Evolutionary conservation across 75 land plant species (phyloP).

Genomic region (Picea glauca): DNA sequence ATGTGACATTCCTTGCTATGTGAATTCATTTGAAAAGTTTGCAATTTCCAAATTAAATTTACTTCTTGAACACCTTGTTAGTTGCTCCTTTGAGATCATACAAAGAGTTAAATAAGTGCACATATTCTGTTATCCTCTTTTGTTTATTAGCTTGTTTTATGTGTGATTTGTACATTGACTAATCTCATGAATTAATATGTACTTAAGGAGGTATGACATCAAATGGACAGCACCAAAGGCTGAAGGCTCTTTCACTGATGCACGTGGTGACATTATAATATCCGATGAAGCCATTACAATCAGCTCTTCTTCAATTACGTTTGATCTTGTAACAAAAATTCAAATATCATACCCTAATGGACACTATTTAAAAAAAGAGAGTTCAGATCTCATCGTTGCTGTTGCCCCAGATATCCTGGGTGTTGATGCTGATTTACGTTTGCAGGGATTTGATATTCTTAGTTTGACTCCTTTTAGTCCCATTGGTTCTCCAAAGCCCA

Average conservation of each 20-base stretch:
- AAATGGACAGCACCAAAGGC: slow-evolving; percentile 98
- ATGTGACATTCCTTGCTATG: slow-evolving; percentile 17
- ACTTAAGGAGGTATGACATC: slow-evolving; percentile 82
- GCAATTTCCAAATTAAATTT: background rate
- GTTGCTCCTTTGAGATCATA: background rate
- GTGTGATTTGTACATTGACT: background rate
- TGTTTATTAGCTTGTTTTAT: too few species aligned
- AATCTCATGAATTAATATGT: slow-evolving; percentile 1
- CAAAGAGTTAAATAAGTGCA: too few species aligned
- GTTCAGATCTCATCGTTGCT: slow-evolving; percentile 22
- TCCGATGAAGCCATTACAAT: slow-evolving; percentile 76
- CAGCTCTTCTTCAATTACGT: slow-evolving; percentile 78
- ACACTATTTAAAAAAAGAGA: slow-evolving; percentile 13
- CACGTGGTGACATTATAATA: slow-evolving; percentile 84
- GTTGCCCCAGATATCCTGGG: slow-evolving; percentile 42
- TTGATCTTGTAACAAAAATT: slow-evolving; percentile 74
- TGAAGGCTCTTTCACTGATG: slow-evolving; percentile 88
- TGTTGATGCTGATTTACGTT: slow-evolving; percentile 75
- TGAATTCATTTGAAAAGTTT: background rate
- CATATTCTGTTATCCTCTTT: too few species aligned
- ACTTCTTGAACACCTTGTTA: background rate
- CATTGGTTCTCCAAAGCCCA: slow-evolving; percentile 59
- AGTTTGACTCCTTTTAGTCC: slow-evolving; percentile 50
- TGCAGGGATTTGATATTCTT: slow-evolving; percentile 90
- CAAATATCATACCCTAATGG: slow-evolving; percentile 60